phyloP scores from a whole-genome alignment of 345 rosid species.

The Sisymbrium irio region DNA sequence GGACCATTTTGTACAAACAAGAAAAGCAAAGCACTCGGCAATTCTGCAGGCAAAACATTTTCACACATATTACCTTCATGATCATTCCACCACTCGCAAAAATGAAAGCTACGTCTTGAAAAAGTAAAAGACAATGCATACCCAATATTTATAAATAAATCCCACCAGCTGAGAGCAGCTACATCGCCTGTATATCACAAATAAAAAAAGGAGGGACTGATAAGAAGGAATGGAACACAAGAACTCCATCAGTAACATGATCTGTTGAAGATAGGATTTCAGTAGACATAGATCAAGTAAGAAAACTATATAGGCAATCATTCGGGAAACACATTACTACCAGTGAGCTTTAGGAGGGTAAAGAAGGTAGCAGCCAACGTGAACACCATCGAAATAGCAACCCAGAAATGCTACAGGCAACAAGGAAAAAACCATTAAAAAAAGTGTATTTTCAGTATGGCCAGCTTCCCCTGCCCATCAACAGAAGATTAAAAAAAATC shows the following conservation, averaged over 20 bases:
- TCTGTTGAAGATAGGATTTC: neutral
- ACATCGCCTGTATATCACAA: conserved; percentile 64
- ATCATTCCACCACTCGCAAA: conserved; percentile 21
- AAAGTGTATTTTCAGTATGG: neutral
- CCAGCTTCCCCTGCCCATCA: neutral
- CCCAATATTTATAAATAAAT: conserved; percentile 91
- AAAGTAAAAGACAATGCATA: conserved; percentile 33
- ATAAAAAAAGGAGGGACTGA: conserved; percentile 11
- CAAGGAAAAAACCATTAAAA: conserved; percentile 15
- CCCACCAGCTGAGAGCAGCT: conserved; percentile 94
- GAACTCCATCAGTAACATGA: neutral
- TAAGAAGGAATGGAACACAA: conserved; percentile 2
- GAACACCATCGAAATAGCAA: conserved; percentile 96
- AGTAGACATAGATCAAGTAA: neutral
- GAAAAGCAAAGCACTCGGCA: conserved; percentile 95
- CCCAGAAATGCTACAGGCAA: conserved; percentile 88
- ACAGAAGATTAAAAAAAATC: neutral
- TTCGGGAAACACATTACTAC: conserved; percentile 40
- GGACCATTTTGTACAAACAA: conserved; percentile 98
- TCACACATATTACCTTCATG: neutral
- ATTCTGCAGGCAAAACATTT: conserved; percentile 54
- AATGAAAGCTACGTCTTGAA: neutral
- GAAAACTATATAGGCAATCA: neutral
- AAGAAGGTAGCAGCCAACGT: conserved; percentile 84
- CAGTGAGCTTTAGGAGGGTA: conserved; percentile 82